Conservation (phyloP, 192 early-diverging fungal species). For the Kappamyces sp. region DNA sequence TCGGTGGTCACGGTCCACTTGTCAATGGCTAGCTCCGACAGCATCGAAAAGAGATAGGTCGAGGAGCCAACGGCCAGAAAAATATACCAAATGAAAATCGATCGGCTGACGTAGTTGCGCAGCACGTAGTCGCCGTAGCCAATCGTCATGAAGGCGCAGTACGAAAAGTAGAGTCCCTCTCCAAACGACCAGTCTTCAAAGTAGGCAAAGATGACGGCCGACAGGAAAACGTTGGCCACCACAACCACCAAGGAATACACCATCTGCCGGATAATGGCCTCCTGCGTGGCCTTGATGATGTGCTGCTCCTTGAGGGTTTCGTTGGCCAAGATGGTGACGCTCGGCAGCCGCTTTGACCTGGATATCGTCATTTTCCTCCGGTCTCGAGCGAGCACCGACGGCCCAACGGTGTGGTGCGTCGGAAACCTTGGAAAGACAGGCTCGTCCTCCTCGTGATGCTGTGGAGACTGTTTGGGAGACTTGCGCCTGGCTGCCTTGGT, state of each 20-base stretch:
- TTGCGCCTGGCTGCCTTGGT: too few relatives aligned
- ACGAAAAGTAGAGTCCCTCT: constrained; percentile 47
- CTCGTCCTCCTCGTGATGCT: background rate
- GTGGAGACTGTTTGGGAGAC: background rate
- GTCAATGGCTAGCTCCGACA: constrained; percentile 39
- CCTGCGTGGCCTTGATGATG: constrained; percentile 30
- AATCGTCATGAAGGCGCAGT: constrained; percentile 36
- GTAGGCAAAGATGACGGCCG: constrained; percentile 31
- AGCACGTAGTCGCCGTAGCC: constrained; percentile 40
- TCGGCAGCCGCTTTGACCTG: constrained; percentile 23
- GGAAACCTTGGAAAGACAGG: background rate
- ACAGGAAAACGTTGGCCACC: constrained; percentile 34
- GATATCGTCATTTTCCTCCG: constrained; percentile 18
- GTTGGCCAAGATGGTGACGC: constrained; percentile 25
- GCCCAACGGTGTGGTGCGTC: background rate
- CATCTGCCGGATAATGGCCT: constrained; percentile 32
- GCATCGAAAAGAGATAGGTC: constrained; percentile 39
- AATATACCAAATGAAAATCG: constrained; percentile 47
- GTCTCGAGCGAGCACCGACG: background rate
- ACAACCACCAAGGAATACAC: constrained; percentile 22
- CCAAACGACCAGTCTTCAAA: constrained; percentile 39
- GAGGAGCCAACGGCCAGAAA: constrained; percentile 31
- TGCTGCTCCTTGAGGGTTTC: constrained; percentile 24
- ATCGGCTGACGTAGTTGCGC: constrained; percentile 19
- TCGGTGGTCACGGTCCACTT: constrained; percentile 42